Percentiles rank a stretch among this genome's conserved stretches.
Evolutionary conservation across 345 rosid species (phyloP).

Genomic region (Arabidopsis arenosa): DNA sequence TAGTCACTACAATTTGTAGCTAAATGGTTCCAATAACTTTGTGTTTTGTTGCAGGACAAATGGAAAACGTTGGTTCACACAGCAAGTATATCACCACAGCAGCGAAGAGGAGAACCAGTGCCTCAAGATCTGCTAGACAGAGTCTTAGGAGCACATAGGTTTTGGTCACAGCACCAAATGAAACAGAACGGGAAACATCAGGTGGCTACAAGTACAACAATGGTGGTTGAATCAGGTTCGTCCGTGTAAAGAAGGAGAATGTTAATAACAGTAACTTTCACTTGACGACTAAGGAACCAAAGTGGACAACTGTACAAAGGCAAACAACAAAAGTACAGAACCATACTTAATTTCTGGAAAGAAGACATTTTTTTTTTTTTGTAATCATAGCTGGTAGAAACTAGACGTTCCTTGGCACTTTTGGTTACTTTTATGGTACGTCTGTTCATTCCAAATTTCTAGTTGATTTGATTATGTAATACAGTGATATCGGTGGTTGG

Average conservation of each 20-base stretch:
- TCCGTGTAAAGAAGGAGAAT: conserved; percentile 39
- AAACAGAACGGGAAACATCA: conserved; percentile 73
- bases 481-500: conserved; percentile 34
- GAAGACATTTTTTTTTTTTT: neutral
- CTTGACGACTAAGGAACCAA: conserved; percentile 37
- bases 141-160: conserved; percentile 81
- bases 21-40: conserved; percentile 10
- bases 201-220: conserved; percentile 23
- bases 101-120: conserved; percentile 95
- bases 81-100: conserved; percentile 85
- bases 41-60: conserved; percentile 69
- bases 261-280: conserved; percentile 29
- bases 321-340: conserved; percentile 33
- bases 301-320: conserved; percentile 43
- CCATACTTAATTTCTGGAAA: conserved; percentile 8
- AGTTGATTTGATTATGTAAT: conserved; percentile 39
- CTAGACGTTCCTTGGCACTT: conserved; percentile 13
- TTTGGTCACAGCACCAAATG: conserved; percentile 82
- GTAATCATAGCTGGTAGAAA: conserved; percentile 26
- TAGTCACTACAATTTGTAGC: neutral
- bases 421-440: conserved; percentile 38
- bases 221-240: conserved; percentile 36
- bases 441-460: conserved; percentile 27
- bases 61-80: conserved; percentile 99
- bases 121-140: conserved; percentile 91